These are phyloP conservation scores for Boletus sp. DNA, from an alignment of 768 basidiomycete species.

Conservation along the genomic window DNA sequence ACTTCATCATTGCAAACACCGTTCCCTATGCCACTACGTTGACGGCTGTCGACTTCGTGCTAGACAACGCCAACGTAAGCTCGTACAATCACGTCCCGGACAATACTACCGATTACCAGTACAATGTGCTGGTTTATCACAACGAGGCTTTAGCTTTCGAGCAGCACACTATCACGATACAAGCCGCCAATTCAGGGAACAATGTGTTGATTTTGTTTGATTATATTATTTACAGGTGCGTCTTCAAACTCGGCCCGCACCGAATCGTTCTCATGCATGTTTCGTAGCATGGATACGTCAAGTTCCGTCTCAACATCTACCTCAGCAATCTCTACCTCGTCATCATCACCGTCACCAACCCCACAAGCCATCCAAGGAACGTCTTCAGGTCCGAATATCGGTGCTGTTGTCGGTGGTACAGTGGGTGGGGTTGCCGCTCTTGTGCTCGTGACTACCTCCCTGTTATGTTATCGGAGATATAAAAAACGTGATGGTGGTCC, in stretches of 20 bases:
- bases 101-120: conserved; percentile 1
- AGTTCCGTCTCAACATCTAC: neutral
- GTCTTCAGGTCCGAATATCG: neutral
- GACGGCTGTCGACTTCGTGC: conserved; percentile 4
- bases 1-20: conserved; percentile 16
- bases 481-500: neutral
- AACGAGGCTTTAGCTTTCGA: conserved; percentile 4
- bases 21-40: neutral
- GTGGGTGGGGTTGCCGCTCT: neutral
- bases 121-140: conserved; percentile 14
- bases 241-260: neutral
- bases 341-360: neutral
- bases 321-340: neutral
- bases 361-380: neutral
- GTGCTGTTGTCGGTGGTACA: conserved; percentile 6
- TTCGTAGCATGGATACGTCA: conserved; percentile 5
- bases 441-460: neutral
- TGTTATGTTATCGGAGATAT: neutral
- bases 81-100: neutral
- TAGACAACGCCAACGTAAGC: neutral
- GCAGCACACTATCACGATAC: conserved; percentile 8
- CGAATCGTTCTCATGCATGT: neutral
- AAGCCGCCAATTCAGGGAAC: neutral
- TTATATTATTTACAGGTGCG: conserved; percentile 20
- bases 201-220: conserved; percentile 15